phyloP scores from a whole-genome alignment of 108 stramenopile genomes.

The Cyclotella choctawhatcheeana region DNA sequence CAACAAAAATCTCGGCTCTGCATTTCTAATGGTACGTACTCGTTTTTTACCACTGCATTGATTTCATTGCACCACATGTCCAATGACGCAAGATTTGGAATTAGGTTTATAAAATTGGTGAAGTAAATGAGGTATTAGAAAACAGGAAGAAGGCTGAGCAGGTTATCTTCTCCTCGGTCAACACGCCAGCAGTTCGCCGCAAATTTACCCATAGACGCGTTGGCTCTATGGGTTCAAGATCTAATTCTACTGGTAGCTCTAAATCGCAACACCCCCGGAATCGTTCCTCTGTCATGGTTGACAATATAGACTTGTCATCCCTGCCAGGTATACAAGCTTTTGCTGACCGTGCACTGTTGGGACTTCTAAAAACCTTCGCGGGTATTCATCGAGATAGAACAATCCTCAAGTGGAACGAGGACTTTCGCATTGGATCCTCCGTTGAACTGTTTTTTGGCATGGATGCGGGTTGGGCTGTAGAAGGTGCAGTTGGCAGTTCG shows the following conservation, averaged over 20 bases:
- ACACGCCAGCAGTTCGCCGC: conserved; percentile 37
- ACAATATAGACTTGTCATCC: conserved; percentile 64
- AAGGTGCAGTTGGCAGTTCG: conserved; percentile 91
- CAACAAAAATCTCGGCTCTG: conserved; percentile 96
- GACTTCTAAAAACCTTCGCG: conserved; percentile 83
- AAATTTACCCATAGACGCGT: conserved; percentile 6
- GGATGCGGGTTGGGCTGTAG: conserved; percentile 97
- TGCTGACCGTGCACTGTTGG: conserved; percentile 81
- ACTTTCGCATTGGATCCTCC: conserved; percentile 78
- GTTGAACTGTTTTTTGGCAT: conserved; percentile 91
- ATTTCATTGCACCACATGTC: not conserved
- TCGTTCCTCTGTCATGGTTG: conserved; percentile 41
- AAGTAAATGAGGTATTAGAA: conserved; percentile 74
- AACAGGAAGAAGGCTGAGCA: conserved; percentile 79
- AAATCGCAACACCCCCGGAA: too few relatives aligned
- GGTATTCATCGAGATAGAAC: conserved; percentile 76
- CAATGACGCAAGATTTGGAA: not conserved
- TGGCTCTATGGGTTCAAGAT: not conserved
- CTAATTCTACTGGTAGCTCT: too few relatives aligned
- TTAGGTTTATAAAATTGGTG: conserved; percentile 63
- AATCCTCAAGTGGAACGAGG: conserved; percentile 68
- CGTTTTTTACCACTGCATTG: not conserved
- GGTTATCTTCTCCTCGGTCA: conserved; percentile 62
- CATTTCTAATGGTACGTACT: conserved; percentile 88
- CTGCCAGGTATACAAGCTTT: conserved; percentile 82